phyloP scores from a whole-genome alignment of 2,329 filamentous ascomycete species.

The Xylariales sp. region DNA sequence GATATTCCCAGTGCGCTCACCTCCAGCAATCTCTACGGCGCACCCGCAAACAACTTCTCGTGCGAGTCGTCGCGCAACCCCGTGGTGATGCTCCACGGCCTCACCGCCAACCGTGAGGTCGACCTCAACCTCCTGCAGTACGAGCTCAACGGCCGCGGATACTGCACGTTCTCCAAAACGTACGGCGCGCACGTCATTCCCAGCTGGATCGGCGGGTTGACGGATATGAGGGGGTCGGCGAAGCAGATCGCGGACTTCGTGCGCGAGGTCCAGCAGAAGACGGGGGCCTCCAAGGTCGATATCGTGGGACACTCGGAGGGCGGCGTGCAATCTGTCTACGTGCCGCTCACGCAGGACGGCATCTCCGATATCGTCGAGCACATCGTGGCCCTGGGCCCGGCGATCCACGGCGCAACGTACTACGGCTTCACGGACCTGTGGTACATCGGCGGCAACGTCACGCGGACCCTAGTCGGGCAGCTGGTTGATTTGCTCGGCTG shows the following conservation, averaged over 20 bases:
- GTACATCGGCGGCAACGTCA: slow-evolving; percentile 44
- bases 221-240: slow-evolving; percentile 53
- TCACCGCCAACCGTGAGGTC: slow-evolving; percentile 42
- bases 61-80: slow-evolving; percentile 48
- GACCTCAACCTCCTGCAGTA: slow-evolving; percentile 46
- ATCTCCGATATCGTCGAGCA: slow-evolving; percentile 44
- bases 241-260: slow-evolving; percentile 55
- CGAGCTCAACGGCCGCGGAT: slow-evolving; percentile 49
- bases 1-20: slow-evolving; percentile 39
- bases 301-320: slow-evolving; percentile 59
- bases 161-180: slow-evolving; percentile 56
- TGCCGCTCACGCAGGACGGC: slow-evolving; percentile 46
- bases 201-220: slow-evolving; percentile 54
- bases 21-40: slow-evolving; percentile 41
- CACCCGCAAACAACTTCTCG: slow-evolving; percentile 44
- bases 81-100: slow-evolving; percentile 62
- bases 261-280: slow-evolving; percentile 50
- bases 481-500: slow-evolving; percentile 42
- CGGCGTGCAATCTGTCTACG: slow-evolving; percentile 53
- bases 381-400: slow-evolving; percentile 44
- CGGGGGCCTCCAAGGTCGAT: slow-evolving; percentile 53
- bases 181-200: slow-evolving; percentile 55
- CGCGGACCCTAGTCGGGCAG: slow-evolving; percentile 39
- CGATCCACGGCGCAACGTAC: slow-evolving; percentile 47
- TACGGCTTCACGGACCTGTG: slow-evolving; percentile 47